Conservation (phyloP, 2,329 filamentous ascomycete genomes). For the Claviceps quebecensis region DNA sequence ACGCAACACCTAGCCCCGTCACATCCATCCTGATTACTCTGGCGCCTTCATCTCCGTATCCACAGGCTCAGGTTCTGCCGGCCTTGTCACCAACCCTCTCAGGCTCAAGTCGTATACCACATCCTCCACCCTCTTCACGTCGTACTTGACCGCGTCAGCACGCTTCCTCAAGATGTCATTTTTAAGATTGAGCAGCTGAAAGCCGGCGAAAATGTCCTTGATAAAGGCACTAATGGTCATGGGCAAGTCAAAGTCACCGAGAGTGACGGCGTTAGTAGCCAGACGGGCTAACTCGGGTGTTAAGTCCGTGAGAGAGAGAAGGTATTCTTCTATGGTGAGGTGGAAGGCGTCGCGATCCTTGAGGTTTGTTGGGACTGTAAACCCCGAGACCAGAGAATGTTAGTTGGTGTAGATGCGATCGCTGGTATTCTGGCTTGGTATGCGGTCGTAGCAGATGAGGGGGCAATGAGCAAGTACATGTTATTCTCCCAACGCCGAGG, state of each 20-base stretch:
- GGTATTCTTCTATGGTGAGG: constrained; percentile 92
- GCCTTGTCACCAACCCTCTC: constrained; percentile 58
- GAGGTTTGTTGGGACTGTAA: constrained; percentile 71
- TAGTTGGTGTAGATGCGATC: neutral
- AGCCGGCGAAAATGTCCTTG: constrained; percentile 89
- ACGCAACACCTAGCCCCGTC: neutral
- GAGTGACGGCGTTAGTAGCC: constrained; percentile 79
- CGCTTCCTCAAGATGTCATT: constrained; percentile 82
- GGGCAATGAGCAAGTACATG: no score
- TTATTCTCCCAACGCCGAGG: no score
- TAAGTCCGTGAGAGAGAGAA: constrained; percentile 72
- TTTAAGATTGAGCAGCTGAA: constrained; percentile 94
- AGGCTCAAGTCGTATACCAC: constrained; percentile 92
- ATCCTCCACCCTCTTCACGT: constrained; percentile 95
- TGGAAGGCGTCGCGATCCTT: constrained; percentile 87
- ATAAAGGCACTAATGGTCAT: constrained; percentile 82
- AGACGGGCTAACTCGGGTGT: constrained; percentile 84
- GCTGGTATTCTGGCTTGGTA: no score
- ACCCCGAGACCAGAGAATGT: neutral
- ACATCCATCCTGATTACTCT: constrained; percentile 9
- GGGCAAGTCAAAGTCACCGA: constrained; percentile 76
- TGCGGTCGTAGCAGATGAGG: no score
- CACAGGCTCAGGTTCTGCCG: constrained; percentile 9
- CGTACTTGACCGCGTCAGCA: constrained; percentile 90
- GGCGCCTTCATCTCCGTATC: constrained; percentile 25